These are phyloP conservation scores for Ustilago sp. DNA, from an alignment of 1,284 basidiomycete species.

Conservation along the genomic window DNA sequence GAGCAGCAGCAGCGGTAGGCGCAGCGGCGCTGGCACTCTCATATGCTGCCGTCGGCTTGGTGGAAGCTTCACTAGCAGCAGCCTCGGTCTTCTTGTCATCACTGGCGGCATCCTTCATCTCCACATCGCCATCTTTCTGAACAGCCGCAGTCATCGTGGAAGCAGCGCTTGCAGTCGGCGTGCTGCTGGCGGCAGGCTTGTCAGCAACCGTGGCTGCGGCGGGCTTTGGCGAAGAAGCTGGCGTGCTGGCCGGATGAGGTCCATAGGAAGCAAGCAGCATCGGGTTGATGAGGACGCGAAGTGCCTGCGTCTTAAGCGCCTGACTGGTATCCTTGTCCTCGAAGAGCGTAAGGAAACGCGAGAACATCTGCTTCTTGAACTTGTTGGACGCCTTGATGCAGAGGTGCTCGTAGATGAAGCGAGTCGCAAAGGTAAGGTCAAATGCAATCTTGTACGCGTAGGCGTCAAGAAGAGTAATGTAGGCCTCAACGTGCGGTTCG, in stretches of 20 bases:
- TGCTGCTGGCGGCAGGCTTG: constrained; percentile 8
- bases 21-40: constrained; percentile 7
- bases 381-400: constrained; percentile 74
- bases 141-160: constrained; percentile 1
- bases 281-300: constrained; percentile 90
- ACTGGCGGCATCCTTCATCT: constrained; percentile 56
- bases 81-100: constrained; percentile 30
- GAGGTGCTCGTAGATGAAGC: constrained; percentile 89
- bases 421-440: constrained; percentile 83
- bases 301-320: constrained; percentile 85
- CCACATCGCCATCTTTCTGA: constrained; percentile 71
- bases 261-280: constrained; percentile 82
- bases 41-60: not conserved
- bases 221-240: constrained; percentile 31
- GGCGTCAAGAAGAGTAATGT: constrained; percentile 87
- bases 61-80: constrained; percentile 4
- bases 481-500: constrained; percentile 82
- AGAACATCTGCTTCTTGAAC: constrained; percentile 84
- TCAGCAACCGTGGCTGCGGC: constrained; percentile 1
- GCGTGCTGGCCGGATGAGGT: constrained; percentile 25
- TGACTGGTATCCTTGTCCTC: constrained; percentile 77
- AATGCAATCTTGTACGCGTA: constrained; percentile 85
- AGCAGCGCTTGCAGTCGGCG: not conserved
- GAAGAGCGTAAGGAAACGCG: constrained; percentile 88
- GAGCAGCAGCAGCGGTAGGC: constrained; percentile 5